phyloP scores from a whole-genome alignment of 2,329 filamentous ascomycete species.

The Colletotrichum plurivorum region DNA sequence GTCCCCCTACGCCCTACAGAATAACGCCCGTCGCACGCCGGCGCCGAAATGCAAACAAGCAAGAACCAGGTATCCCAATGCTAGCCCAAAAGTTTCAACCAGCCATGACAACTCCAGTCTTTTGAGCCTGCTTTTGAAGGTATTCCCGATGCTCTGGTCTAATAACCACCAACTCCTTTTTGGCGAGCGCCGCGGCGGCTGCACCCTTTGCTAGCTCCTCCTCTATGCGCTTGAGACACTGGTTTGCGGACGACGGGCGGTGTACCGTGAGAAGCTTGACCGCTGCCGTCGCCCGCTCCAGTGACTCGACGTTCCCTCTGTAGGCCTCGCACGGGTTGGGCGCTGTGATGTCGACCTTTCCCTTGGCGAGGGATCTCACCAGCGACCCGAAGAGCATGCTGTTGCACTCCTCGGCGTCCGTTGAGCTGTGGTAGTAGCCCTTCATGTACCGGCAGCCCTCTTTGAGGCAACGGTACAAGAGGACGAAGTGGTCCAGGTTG shows the following conservation, averaged over 20 bases:
- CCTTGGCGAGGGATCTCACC: constrained; percentile 27
- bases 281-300: constrained; percentile 25
- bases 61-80: background rate
- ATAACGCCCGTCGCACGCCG: constrained; percentile 20
- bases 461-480: constrained; percentile 36
- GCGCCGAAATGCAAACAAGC: background rate
- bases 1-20: constrained; percentile 16
- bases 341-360: constrained; percentile 33
- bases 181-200: background rate
- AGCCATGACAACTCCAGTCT: constrained; percentile 30
- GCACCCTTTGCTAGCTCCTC: constrained; percentile 33
- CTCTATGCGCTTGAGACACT: constrained; percentile 36
- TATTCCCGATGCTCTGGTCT: constrained; percentile 22
- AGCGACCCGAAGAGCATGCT: constrained; percentile 38
- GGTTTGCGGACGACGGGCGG: constrained; percentile 29
- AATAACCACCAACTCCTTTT: constrained; percentile 21
- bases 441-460: constrained; percentile 38
- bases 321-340: constrained; percentile 31
- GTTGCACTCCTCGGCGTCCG: constrained; percentile 38
- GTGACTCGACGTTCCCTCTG: constrained; percentile 20
- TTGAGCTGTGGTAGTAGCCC: constrained; percentile 37
- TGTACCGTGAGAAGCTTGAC: constrained; percentile 37
- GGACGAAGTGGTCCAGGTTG: constrained; percentile 31
- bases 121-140: constrained; percentile 31
- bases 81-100: constrained; percentile 2